Evolutionary conservation across 768 basidiomycete species (phyloP), one percentile per base, ranked within the genome.

Genomic region (Sporobolomyces phaffii): DNA sequence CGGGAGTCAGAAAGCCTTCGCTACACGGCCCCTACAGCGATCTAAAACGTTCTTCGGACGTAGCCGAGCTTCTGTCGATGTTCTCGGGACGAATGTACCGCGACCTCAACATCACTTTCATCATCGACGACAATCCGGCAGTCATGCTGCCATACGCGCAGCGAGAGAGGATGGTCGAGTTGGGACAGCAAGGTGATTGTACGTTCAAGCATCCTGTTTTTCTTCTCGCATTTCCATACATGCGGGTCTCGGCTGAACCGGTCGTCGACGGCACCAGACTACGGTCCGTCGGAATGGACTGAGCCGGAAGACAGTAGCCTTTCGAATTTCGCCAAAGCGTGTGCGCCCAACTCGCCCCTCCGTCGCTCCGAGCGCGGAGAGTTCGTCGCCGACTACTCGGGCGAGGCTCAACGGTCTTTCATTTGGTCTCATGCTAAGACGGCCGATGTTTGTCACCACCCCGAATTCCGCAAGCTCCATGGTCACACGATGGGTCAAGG

Each of bases 91-190:
- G 68, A 3, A 59, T 75, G 57, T 72, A 68, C 18, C 73, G 62
- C 24, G 40, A 60, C 28, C 47, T 73, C 59, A 72, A 71, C 70
- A 62, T 72, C 50, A 73, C 75, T 11, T 74, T 73, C 54, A 73
- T 74, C 60, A 73, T 72, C 48, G 73, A 74, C 63, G 75, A 75
- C 56, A 70, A 73, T 52, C 73, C 73, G 0, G 73, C 75, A 2
- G 68, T 72, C 45, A 72, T 72, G 65, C 69, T 74, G 20, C 65
- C 70, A 6, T 75, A 70, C 49, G 26, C 74, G 44, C 68, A 74
- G 51, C 64, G 72, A 24, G 71, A 73, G 43, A 31, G 69, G 9
- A 69, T 75, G 68, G 62, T 73, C 31, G 73, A 74, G 58, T 60
- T 75, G 9, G 72, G 64, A 10, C 31, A 66, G 18, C 65, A 70